These are phyloP conservation scores for Pseudocohnilembus persalinus DNA, from an alignment of 169 alveolate genomes.

Conservation along the genomic window DNA sequence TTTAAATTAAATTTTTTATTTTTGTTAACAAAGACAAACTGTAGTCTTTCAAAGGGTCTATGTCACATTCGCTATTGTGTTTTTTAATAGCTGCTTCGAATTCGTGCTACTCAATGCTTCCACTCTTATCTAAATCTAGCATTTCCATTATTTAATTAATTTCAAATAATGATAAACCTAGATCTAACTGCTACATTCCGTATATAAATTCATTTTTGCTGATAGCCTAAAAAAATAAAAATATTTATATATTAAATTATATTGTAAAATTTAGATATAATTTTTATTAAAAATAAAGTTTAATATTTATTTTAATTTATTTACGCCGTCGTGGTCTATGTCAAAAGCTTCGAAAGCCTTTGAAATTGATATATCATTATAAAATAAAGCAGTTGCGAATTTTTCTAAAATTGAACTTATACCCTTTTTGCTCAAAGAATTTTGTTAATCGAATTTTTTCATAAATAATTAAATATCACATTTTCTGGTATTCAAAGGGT, in stretches of 20 bases:
- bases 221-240: not conserved
- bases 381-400: constrained; percentile 48
- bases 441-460: constrained; percentile 38
- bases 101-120: constrained; percentile 39
- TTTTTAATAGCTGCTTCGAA: constrained; percentile 17
- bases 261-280: too few relatives aligned
- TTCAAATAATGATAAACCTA: constrained; percentile 47
- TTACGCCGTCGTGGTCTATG: constrained; percentile 47
- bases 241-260: too few relatives aligned
- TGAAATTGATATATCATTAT: constrained; percentile 38
- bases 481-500: constrained; percentile 43
- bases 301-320: too few relatives aligned
- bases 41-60: constrained; percentile 22
- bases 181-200: constrained; percentile 46
- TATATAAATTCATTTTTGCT: constrained; percentile 43
- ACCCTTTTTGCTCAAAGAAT: constrained; percentile 27
- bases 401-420: constrained; percentile 34
- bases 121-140: constrained; percentile 40
- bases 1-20: constrained; percentile 9
- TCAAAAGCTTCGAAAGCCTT: constrained; percentile 56
- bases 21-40: constrained; percentile 5
- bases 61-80: not conserved
- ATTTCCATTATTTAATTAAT: constrained; percentile 50
- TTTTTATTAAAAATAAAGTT: too few relatives aligned
- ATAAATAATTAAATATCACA: constrained; percentile 37